phyloP scores from a whole-genome alignment of 345 rosid genomes.

The Cochlearia excelsa region DNA sequence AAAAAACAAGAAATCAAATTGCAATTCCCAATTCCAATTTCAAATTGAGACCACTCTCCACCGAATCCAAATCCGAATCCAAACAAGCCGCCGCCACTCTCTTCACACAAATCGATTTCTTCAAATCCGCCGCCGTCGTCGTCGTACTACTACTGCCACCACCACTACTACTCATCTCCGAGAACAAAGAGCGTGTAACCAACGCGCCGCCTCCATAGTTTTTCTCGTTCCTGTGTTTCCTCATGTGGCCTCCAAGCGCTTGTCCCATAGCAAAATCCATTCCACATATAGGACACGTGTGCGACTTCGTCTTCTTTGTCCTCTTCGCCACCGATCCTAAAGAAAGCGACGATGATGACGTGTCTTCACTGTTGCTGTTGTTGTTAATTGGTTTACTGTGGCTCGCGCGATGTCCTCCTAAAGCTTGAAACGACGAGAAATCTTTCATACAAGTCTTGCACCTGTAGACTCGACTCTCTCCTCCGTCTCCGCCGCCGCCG shows the following conservation, averaged over 20 bases:
- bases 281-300: constrained; percentile 64
- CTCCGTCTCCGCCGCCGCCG: background rate
- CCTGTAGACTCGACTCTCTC: constrained; percentile 42
- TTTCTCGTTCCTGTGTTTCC: constrained; percentile 50
- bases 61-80: constrained; percentile 14
- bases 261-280: constrained; percentile 72
- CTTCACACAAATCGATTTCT: constrained; percentile 36
- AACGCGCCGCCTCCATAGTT: background rate
- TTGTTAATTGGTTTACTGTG: constrained; percentile 51
- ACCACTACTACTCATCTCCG: constrained; percentile 32
- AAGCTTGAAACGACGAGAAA: constrained; percentile 76
- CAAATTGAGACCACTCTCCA: constrained; percentile 1
- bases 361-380: constrained; percentile 24
- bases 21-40: constrained; percentile 34
- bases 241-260: constrained; percentile 86
- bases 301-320: constrained; percentile 42
- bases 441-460: constrained; percentile 67
- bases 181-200: constrained; percentile 38
- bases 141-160: no score
- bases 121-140: constrained; percentile 39
- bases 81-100: constrained; percentile 32
- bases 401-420: constrained; percentile 88
- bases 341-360: background rate
- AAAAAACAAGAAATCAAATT: no score
- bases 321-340: constrained; percentile 13